Base-by-base conservation (phyloP, 805 yeast species). In the Kodamaea kaohsiungensis region DNA sequence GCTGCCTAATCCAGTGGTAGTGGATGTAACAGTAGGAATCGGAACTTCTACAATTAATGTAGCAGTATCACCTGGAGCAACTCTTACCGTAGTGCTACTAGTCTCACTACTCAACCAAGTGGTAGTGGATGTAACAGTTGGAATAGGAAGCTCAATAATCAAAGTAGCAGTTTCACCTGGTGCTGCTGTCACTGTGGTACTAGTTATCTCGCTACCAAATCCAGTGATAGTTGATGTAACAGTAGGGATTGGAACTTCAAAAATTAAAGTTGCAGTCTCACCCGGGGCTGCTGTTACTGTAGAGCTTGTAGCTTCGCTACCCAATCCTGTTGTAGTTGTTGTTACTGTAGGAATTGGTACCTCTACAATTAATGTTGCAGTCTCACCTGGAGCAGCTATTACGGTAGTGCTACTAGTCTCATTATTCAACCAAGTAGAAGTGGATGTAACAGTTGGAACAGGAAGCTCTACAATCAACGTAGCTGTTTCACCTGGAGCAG, bases 1-100 rank as follows among this genome's bases (percentile, higher is more conserved):
- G 10, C 35, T 30, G 3, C 35, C 10, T 12, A 30, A 30, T 8
- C 35, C 5, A 9, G 35, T 30, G 8, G 13, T 30, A 22, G 25
- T 22, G 6, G 6, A 4, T 22, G 49, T 43, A 2, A 49, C 47
- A 7, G 57, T 53, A 35, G 59, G 56, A 16, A 35, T 49, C 9
- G 65, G 63, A 15, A 61, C 39, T 43, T 25, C 46, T 54, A 53
- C 48, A 58, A 58, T 49, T 15, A 57, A 53, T 7, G 60, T 55
- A 10, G 19, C 55, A 25, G 58, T 55, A 7, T 49, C 57, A 16
- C 56, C 56, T 16, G 58, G 39, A 22, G 48, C 38, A n/a, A 52
- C 61, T 8, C 64, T 55, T 10, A 40, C 40, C 1, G 61, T 60
- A 18, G 56, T 50, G n/a, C 61, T 61, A 7, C 58, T 39, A 3